A percentile compares a stretch with the other conserved stretches of the same genome.
phyloP scores from a whole-genome alignment of 768 basidiomycete genomes.

The Artomyces pyxidatus region DNA sequence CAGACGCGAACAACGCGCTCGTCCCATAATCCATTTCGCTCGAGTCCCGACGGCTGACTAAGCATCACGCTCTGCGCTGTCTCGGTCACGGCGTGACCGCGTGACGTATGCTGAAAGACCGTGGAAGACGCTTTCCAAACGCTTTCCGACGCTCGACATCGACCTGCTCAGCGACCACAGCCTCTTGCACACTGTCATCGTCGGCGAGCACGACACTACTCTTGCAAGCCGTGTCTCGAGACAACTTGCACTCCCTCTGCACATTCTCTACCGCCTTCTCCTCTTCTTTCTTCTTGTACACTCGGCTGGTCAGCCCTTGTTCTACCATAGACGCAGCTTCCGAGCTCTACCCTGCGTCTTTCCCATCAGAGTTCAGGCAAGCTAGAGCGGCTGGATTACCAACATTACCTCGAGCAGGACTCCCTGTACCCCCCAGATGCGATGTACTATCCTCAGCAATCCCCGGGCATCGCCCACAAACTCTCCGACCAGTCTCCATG shows the following conservation, averaged over 20 bases:
- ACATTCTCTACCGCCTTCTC: not conserved
- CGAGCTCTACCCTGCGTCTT: not conserved
- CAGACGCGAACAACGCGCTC: constrained; percentile 18
- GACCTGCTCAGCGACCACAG: not conserved
- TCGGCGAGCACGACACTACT: not conserved
- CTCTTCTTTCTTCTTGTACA: not conserved
- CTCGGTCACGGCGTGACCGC: constrained; percentile 2
- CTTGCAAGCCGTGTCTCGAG: no score
- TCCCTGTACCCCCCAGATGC: constrained; percentile 29
- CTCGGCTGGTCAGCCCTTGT: constrained; percentile 1
- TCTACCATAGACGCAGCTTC: not conserved
- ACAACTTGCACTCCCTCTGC: not conserved
- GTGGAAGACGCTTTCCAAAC: not conserved
- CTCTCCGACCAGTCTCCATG: constrained; percentile 70
- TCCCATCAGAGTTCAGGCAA: not conserved
- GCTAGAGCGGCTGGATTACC: not conserved
- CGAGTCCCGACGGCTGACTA: not conserved
- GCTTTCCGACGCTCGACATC: constrained; percentile 1
- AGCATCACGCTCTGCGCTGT: not conserved
- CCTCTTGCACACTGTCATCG: not conserved
- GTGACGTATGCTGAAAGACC: not conserved
- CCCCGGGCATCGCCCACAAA: constrained; percentile 74
- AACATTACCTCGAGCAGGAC: constrained; percentile 12
- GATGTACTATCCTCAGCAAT: constrained; percentile 84
- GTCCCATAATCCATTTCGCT: constrained; percentile 5